Base-by-base conservation (phyloP, 495 filamentous ascomycete species). In the Trichoderma reesei region DNA sequence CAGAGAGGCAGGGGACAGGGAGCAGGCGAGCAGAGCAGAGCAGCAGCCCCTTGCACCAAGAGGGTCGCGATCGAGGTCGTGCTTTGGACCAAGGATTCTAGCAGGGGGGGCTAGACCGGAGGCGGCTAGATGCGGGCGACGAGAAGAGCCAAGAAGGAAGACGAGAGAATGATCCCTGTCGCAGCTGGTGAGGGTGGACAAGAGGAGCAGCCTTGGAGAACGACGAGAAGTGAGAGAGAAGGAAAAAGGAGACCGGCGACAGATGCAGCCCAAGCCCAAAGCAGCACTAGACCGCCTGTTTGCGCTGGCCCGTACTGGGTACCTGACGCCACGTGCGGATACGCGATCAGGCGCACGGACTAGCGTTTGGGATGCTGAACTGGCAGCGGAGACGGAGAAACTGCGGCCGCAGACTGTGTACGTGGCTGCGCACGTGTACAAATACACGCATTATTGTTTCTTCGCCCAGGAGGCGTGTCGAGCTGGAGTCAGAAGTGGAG, bases 381-480 rank as follows among this genome's bases (percentile, higher is more conserved):
- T 11, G 6, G 51, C 51, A 56, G 31, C 20, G 10, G 51, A 34
- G 14, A 31, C 20, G 10, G 51, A 34, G 14, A 31, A 33, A 8
- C 44, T 9, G 16, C 51, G 51, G 51, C 51, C 51, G 51, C 51
- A 56, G 14, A 56, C 51, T 56, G 51, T 56, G 51, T 56, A 36
- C 51, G 51, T 56, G 51, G 20, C n/a, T 18, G n/a, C 10, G 44
- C 44, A 48, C 44, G 44, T 48, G 44, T 48, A 48, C 44, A 48
- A 48, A 18, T 48, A 48, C 44, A 26, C 26, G 26, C 26, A 26
- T 26, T 26, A 26, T 26, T 26, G 0, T 26, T 1, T 26, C 26
- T 26, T 26, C 26, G 26, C 26, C 1, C 26, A 26, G 26, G 26
- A 26, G 26, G 26, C 26, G 26, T 26, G 26, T 26, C 26, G 26